A percentile compares a stretch with the other conserved stretches of the same genome.
Evolutionary conservation across 1,284 basidiomycete genomes (phyloP).

Genomic region (Rhodotorula sp.): DNA sequence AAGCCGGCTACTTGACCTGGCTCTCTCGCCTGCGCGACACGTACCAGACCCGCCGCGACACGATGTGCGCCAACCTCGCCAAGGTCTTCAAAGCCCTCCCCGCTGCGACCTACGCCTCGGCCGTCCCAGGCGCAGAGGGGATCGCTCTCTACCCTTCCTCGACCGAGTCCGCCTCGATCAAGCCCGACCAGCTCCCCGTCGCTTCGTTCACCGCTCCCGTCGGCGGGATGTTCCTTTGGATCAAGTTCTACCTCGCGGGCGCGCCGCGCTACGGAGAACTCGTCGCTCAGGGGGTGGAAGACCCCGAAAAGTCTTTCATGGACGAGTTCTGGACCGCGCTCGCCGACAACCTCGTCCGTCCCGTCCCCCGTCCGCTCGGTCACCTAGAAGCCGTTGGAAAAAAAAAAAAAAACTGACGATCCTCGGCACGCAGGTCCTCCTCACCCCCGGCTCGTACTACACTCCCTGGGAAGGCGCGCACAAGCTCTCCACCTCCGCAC

Average conservation of each 20-base stretch:
- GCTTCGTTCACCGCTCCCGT: constrained; percentile 33
- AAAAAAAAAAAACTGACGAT: no score
- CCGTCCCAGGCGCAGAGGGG: constrained; percentile 14
- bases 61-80: constrained; percentile 58
- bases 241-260: constrained; percentile 56
- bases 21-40: constrained; percentile 59
- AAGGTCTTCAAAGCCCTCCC: constrained; percentile 6
- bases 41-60: constrained; percentile 60
- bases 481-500: constrained; percentile 10
- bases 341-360: constrained; percentile 18
- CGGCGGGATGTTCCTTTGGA: constrained; percentile 35
- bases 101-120: constrained; percentile 6
- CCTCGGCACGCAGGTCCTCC: constrained; percentile 7
- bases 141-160: constrained; percentile 15
- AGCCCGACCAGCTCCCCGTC: constrained; percentile 14
- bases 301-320: constrained; percentile 54
- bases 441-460: constrained; percentile 26
- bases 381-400: no score
- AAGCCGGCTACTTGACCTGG: constrained; percentile 74
- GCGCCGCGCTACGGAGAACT: constrained; percentile 54
- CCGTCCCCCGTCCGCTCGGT: background rate
- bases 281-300: constrained; percentile 50
- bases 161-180: background rate
- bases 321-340: constrained; percentile 56
- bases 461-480: constrained; percentile 3